Evolutionary conservation across 345 rosid genomes (phyloP), one percentile per base, ranked within the genome.

Genomic region (Bretschneidera sinensis): DNA sequence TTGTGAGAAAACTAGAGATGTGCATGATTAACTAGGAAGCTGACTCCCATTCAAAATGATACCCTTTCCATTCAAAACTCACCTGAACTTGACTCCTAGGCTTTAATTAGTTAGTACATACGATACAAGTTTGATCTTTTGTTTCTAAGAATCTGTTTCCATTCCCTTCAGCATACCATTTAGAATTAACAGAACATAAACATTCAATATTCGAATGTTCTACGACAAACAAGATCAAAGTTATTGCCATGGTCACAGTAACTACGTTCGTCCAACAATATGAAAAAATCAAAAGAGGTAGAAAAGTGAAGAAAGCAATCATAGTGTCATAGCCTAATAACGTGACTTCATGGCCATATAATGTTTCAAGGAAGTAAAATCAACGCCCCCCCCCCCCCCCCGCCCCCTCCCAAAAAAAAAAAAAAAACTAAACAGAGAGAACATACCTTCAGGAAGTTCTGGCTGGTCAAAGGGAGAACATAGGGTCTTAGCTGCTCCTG

Each of bases 391-490:
- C 35, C 18, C n/a, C n/a, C n/a, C n/a, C n/a, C n/a, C n/a, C n/a
- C n/a, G n/a, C n/a, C n/a, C n/a, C n/a, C n/a, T n/a, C n/a, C n/a
- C n/a, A n/a, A n/a, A n/a, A n/a, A n/a, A n/a, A n/a, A n/a, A n/a
- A n/a, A n/a, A n/a, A n/a, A n/a, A 24, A 43, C 11, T 33, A 1
- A 24, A 35, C 31, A 47, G 0, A 65, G 47, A 4, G 4, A 34
- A 0, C 14, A 48, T 71, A 86, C 94, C 86, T 82, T 80, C 85
- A 9, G 87, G 86, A 60, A 84, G 91, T 65, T 90, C 96, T 19
- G 92, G 96, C 92, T 94, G 99, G 3, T 90, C 95, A 66, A 90
- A 85, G 60, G 97, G 96, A 55, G 95, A 80, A 70, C 99, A 94
- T 18, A 94, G 95, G 24, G 85, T 84, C 79, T 94, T 94, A 60